Percentiles rank a stretch among this genome's conserved stretches.
phyloP scores from a whole-genome alignment of 768 basidiomycete genomes.

The Lactarius indigo region DNA sequence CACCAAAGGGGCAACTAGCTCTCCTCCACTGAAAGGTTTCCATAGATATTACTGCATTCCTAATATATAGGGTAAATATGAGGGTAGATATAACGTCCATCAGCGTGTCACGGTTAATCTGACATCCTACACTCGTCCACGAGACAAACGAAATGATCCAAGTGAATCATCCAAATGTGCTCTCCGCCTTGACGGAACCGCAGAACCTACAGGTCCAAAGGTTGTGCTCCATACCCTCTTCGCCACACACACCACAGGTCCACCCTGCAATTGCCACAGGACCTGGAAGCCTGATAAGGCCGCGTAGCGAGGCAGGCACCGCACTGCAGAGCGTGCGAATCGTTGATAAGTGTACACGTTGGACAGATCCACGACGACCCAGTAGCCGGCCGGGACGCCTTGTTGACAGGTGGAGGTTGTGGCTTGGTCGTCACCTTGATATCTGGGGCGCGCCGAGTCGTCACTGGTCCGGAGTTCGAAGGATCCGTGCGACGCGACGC shows the following conservation, averaged over 20 bases:
- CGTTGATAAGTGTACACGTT: constrained; percentile 65
- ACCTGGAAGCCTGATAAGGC: constrained; percentile 19
- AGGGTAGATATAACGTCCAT: background rate
- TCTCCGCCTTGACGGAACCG: constrained; percentile 56
- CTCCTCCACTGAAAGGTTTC: background rate
- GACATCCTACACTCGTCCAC: background rate
- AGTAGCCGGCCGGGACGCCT: constrained; percentile 5
- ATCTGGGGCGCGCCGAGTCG: constrained; percentile 1
- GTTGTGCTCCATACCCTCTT: constrained; percentile 55
- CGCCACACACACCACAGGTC: constrained; percentile 63
- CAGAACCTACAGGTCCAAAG: constrained; percentile 77
- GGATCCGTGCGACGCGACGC: constrained; percentile 29
- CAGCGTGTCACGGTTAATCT: background rate
- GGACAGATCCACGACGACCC: constrained; percentile 48
- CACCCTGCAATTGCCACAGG: constrained; percentile 36
- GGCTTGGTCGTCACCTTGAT: constrained; percentile 10
- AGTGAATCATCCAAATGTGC: constrained; percentile 20
- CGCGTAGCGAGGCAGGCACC: constrained; percentile 48
- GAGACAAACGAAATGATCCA: background rate
- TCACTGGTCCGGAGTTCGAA: background rate
- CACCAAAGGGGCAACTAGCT: background rate
- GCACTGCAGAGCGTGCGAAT: constrained; percentile 45
- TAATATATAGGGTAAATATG: background rate
- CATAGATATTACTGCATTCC: background rate
- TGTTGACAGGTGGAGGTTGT: constrained; percentile 20